phyloP scores from a whole-genome alignment of 2,329 filamentous ascomycete genomes.

The Alternaria solani region DNA sequence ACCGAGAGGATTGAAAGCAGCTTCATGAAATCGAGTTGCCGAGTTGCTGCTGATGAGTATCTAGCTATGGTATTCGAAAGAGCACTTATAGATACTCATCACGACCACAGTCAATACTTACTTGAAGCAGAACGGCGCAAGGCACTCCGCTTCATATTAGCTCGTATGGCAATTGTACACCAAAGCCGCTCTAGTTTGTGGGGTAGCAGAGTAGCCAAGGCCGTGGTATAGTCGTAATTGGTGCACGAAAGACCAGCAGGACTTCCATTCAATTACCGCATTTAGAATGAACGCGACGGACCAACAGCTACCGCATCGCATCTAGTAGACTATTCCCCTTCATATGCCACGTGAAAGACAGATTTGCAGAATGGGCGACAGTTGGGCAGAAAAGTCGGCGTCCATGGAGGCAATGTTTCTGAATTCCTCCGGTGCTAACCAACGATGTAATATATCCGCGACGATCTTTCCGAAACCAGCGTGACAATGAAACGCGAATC shows the following conservation, averaged over 20 bases:
- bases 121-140: constrained; percentile 4
- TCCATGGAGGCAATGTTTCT: not conserved
- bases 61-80: not conserved
- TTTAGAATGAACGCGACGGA: constrained; percentile 5
- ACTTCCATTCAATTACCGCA: constrained; percentile 4
- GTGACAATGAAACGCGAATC: not conserved
- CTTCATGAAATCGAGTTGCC: constrained; percentile 29
- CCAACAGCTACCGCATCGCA: not conserved
- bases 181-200: constrained; percentile 13
- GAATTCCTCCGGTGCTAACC: constrained; percentile 9
- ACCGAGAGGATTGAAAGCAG: constrained; percentile 27
- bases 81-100: not conserved
- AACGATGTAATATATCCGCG: constrained; percentile 5
- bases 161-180: constrained; percentile 4
- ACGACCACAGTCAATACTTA: not conserved
- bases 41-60: not conserved
- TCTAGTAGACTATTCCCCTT: not conserved
- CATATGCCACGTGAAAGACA: not conserved
- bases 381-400: not conserved
- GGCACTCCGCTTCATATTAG: constrained; percentile 18
- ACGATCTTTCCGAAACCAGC: not conserved
- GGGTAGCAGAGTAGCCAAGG: constrained; percentile 19
- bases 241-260: constrained; percentile 5
- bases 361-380: not conserved
- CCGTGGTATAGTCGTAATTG: constrained; percentile 7